Base-by-base conservation (phyloP, 2,329 filamentous ascomycete genomes). In the Aspergillus chevalieri region DNA sequence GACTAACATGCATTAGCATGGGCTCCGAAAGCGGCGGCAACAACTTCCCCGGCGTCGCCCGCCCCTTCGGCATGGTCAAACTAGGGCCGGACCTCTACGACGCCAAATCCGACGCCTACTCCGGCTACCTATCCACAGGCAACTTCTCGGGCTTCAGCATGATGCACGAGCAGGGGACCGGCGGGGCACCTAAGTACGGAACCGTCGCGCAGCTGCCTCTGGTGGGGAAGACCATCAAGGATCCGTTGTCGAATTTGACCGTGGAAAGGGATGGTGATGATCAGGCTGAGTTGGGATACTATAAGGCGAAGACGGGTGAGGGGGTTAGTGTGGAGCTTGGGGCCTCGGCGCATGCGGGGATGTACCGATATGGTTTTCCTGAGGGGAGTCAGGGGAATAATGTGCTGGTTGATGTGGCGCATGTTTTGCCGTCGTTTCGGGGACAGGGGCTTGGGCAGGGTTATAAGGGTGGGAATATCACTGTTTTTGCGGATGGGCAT, bases 171-270 rank as follows among this genome's bases (percentile, higher is more conserved):
- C 80, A 78, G 52, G 83, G 83, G 3, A 87, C 83, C 0, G 84
- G 84, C 6, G 84, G 84, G 1, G 82, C 81, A 1, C 82, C 84
- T 1, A 87, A 86, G 63, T 87, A 87, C 52, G 84, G 84, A 4
- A 81, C 85, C 1, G 78, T 84, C 28, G 72, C 79, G 1, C 81
- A 84, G 64, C 73, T 84, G 65, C 82, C 80, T 0, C 65, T 80
- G 1, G 58, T 77, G 0, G 79, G 79, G 0, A 61, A 61, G 14
- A 36, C 12, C 6, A 65, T 82, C 39, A 58, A 56, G 6, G 77
- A 85, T 50, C 82, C 82, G 2, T 66, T 86, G 21, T 72, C 68
- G 4, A 76, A 80, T 53, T 71, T 80, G 30, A 79, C 77, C n/a
- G 73, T 82, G 21, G 75, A 74, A 0, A 77, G 84, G 65, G 74